A percentile compares a stretch with the other conserved stretches of the same genome.
Evolutionary conservation across 1,139 yeast genomes (phyloP).

Genomic region (Zhuliangozyma parablackwelliae): DNA sequence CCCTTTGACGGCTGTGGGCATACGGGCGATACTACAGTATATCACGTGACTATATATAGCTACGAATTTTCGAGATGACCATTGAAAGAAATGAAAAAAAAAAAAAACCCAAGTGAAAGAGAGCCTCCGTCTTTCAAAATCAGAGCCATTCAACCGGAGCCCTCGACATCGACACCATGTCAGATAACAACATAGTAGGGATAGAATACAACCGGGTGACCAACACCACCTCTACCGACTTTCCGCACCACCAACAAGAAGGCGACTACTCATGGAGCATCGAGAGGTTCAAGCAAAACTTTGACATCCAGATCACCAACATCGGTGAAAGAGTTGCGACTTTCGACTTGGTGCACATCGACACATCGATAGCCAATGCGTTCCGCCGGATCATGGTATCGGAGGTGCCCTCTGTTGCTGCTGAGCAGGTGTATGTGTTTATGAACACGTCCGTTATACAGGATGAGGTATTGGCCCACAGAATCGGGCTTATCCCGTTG

Average conservation of each 20-base stretch:
- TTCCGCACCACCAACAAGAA: constrained; percentile 71
- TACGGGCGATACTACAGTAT: too few relatives aligned
- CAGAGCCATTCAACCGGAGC: too few relatives aligned
- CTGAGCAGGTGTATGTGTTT: constrained; percentile 83
- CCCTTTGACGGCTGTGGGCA: too few relatives aligned
- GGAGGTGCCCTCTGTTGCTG: constrained; percentile 94
- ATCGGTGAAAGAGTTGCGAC: constrained; percentile 70
- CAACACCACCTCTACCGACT: constrained; percentile 80
- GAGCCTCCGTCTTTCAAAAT: background rate
- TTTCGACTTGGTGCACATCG: constrained; percentile 82
- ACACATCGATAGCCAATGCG: constrained; percentile 92
- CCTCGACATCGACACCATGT: constrained; percentile 16
- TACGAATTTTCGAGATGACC: too few relatives aligned
- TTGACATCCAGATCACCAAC: constrained; percentile 65
- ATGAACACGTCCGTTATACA: constrained; percentile 95
- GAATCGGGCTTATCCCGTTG: constrained; percentile 89
- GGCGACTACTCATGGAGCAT: constrained; percentile 80
- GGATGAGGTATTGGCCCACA: constrained; percentile 93
- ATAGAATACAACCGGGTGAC: constrained; percentile 90
- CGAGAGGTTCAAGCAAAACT: constrained; percentile 67
- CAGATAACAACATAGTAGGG: constrained; percentile 62
- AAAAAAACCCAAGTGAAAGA: constrained; percentile 1
- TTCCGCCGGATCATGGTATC: constrained; percentile 96
- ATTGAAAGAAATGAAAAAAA: background rate
- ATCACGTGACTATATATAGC: too few relatives aligned